Percentiles rank a stretch among this genome's conserved stretches.
Evolutionary conservation across 768 basidiomycete genomes (phyloP).

Genomic region (Boletales sp.): DNA sequence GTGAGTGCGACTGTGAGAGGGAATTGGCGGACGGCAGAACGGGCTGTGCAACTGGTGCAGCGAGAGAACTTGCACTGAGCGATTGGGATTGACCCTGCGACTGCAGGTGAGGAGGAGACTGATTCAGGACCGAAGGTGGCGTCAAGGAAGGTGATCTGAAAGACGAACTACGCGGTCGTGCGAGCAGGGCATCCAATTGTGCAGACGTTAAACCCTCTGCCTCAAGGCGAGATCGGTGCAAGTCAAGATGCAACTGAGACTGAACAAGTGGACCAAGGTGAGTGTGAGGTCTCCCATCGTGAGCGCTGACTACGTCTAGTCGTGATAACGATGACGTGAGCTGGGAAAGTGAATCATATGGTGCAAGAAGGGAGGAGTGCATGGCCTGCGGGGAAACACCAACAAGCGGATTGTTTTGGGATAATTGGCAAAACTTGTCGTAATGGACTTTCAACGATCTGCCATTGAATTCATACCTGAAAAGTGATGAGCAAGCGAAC

Average conservation of each 20-base stretch:
- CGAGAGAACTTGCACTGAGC: constrained; percentile 13
- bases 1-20: constrained; percentile 26
- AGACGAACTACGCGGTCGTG: constrained; percentile 20
- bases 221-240: constrained; percentile 26
- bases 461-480: constrained; percentile 84
- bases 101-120: constrained; percentile 20
- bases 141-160: constrained; percentile 24
- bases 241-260: constrained; percentile 22
- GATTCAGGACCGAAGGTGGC: constrained; percentile 11
- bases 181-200: constrained; percentile 27
- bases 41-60: constrained; percentile 16
- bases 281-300: constrained; percentile 19
- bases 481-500: constrained; percentile 5
- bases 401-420: constrained; percentile 23
- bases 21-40: constrained; percentile 20
- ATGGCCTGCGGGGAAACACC: constrained; percentile 20
- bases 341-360: constrained; percentile 24
- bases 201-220: constrained; percentile 21
- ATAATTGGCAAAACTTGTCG: constrained; percentile 68
- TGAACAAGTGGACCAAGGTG: constrained; percentile 23
- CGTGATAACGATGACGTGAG: constrained; percentile 21
- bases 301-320: constrained; percentile 20
- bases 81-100: constrained; percentile 19
- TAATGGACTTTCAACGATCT: constrained; percentile 86
- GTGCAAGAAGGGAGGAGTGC: constrained; percentile 10